Evolutionary conservation across 352 stramenopile genomes (phyloP), one percentile per base, ranked within the genome.

Genomic region (Phytophthora pluvialis): DNA sequence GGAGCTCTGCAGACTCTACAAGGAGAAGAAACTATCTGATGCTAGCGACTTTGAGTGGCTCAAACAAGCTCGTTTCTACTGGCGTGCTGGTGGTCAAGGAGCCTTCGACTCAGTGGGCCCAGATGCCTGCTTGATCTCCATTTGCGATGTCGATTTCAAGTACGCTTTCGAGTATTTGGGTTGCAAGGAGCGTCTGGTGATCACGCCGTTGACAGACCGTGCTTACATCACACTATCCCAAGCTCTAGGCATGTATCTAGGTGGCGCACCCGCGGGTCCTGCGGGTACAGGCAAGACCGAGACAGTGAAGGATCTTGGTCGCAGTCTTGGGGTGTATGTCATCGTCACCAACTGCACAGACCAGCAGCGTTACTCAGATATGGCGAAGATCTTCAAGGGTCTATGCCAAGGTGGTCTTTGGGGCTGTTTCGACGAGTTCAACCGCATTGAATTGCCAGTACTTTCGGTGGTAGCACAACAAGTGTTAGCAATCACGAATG

Each of bases 151-250:
- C 29, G 77, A 85, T n/a, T 93, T 98, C 56, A 88, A 92, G 21
- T 98, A 98, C 64, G 85, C 87, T 32, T 98, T 98, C 62, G 93
- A 98, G 77, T 98, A 98, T 57, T 83, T 97, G 44, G 93, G 93
- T n/a, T 95, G 88, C 47, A 98, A 95, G 18, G 93, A 93, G 51
- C 76, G 89, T 9, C 76, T 97, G 6, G 88, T 96, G 9, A 93
- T 96, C 67, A 98, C 93, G 1, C 93, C 92, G 2, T 76, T 98
- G 21, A 98, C 93, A 3, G 93, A 98, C 50, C 77, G 90, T 0
- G 93, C 86, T 13, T 98, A 96, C 70, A 90, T 98, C 32, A 98
- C 93, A 12, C 77, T 98, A 4, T 97, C 89, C 0, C 88, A 95
- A 54, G 90, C 91, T 15, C 79, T 96, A 16, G 89, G 89, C 2